Evolutionary conservation across 768 basidiomycete species (phyloP).

Genomic region (Stropharia rugosoannulata): DNA sequence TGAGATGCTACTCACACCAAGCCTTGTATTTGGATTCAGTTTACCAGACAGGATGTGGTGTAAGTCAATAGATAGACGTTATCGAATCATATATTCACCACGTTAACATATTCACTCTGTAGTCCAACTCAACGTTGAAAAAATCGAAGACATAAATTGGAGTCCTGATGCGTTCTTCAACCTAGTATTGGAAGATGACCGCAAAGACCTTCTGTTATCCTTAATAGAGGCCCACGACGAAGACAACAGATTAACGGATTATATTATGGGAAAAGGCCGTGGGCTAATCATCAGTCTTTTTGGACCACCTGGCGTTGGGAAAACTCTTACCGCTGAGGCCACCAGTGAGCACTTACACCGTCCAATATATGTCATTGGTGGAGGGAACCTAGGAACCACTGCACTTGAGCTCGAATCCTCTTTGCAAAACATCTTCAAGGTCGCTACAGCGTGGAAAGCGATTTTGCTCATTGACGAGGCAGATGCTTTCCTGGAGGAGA

Average conservation of each 20-base stretch:
- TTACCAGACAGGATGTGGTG: conserved; percentile 58
- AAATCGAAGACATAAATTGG: conserved; percentile 55
- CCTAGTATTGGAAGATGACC: conserved; percentile 50
- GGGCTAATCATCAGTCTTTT: conserved; percentile 56
- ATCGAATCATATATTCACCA: not conserved
- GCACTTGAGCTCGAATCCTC: conserved; percentile 42
- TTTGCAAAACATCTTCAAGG: conserved; percentile 47
- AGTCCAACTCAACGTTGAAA: conserved; percentile 64
- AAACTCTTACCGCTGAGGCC: conserved; percentile 58
- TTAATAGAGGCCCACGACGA: conserved; percentile 56
- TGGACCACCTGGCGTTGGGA: conserved; percentile 61
- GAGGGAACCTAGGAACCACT: conserved; percentile 51
- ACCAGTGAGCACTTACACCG: conserved; percentile 54
- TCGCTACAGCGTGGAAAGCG: conserved; percentile 59
- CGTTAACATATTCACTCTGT: not conserved
- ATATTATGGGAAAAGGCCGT: conserved; percentile 64
- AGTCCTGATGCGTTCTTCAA: conserved; percentile 55
- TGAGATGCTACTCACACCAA: conserved; percentile 55
- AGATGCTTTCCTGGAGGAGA: conserved; percentile 72
- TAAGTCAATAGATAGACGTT: conserved; percentile 29
- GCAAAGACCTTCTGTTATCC: conserved; percentile 54
- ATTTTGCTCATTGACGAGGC: conserved; percentile 62
- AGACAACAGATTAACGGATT: conserved; percentile 54
- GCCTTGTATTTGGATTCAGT: conserved; percentile 63
- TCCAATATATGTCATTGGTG: conserved; percentile 52